Percentiles rank a stretch among this genome's conserved stretches.
These are phyloP conservation scores for Rhodotorula sp. DNA, from an alignment of 1,284 basidiomycete species.

Conservation along the genomic window DNA sequence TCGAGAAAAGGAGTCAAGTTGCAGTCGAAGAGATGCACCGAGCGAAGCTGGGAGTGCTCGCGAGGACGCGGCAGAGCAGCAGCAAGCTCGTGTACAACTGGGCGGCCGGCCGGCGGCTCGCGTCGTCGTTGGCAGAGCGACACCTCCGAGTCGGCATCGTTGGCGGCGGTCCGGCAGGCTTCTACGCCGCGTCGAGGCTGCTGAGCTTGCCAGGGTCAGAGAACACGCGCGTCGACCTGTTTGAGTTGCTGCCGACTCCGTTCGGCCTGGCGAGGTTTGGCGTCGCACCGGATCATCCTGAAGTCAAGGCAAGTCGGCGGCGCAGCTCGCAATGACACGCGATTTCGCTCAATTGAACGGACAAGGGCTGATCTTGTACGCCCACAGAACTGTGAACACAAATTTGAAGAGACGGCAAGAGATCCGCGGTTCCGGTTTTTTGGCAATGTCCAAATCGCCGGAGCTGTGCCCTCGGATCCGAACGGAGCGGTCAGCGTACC, in stretches of 20 bases:
- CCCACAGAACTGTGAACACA: constrained; percentile 87
- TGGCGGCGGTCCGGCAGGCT: constrained; percentile 88
- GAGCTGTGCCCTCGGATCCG: constrained; percentile 18
- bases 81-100: neutral
- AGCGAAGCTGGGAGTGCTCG: neutral
- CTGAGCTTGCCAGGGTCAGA: constrained; percentile 57
- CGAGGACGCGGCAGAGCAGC: neutral
- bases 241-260: constrained; percentile 88
- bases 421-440: constrained; percentile 83
- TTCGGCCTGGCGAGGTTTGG: constrained; percentile 94
- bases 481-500: constrained; percentile 15
- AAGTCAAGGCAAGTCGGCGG: constrained; percentile 68
- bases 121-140: neutral
- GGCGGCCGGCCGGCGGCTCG: neutral
- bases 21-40: neutral
- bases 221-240: constrained; percentile 73
- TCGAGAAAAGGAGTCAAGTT: neutral
- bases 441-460: constrained; percentile 80
- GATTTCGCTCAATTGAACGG: neutral
- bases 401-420: constrained; percentile 74
- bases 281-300: constrained; percentile 97
- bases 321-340: neutral
- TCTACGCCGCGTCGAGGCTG: constrained; percentile 85
- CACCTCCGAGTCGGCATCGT: constrained; percentile 62
- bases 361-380: neutral